These are phyloP conservation scores for Euphrasia confusa DNA, from an alignment of 257 asterid species.

Conservation along the genomic window DNA sequence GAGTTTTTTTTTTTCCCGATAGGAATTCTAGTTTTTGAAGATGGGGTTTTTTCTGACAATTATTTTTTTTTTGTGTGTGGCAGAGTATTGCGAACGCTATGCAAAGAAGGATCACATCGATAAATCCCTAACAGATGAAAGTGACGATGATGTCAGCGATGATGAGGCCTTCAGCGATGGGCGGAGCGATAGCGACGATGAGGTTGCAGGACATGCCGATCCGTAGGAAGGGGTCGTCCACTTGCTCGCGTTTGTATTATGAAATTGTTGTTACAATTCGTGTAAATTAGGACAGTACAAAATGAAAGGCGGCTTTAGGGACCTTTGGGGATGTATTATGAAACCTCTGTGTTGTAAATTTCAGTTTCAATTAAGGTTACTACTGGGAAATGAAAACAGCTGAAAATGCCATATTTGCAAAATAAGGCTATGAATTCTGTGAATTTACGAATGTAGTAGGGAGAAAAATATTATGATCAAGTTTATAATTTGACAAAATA, in stretches of 20 bases:
- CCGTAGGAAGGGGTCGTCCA: slow-evolving; percentile 30
- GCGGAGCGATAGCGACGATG: slow-evolving; percentile 52
- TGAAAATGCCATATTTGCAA: too few relatives aligned
- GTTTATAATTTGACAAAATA: too few relatives aligned
- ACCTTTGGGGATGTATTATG: slow-evolving; percentile 16
- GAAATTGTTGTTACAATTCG: slow-evolving; percentile 20
- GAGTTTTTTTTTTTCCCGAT: too few relatives aligned
- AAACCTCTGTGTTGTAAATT: slow-evolving; percentile 19
- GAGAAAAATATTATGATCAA: too few relatives aligned
- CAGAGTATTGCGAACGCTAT: slow-evolving; percentile 78
- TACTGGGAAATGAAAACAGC: too few relatives aligned
- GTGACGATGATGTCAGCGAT: slow-evolving; percentile 58
- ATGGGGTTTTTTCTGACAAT: slow-evolving; percentile 1
- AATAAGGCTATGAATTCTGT: too few relatives aligned
- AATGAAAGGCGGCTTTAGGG: slow-evolving; percentile 24
- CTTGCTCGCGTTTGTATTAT: slow-evolving; percentile 31
- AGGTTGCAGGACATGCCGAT: slow-evolving; percentile 51
- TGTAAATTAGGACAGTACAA: slow-evolving; percentile 32
- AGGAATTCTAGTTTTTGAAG: too few relatives aligned
- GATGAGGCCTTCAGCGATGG: slow-evolving; percentile 57
- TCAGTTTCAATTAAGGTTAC: not conserved
- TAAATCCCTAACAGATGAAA: slow-evolving; percentile 32
- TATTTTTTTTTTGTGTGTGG: not conserved
- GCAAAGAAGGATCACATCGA: slow-evolving; percentile 61
- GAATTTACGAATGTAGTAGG: too few relatives aligned